Evolutionary conservation across 1,284 basidiomycete species (phyloP), one percentile per base, ranked within the genome.

Genomic region (Ustilago bromivora): DNA sequence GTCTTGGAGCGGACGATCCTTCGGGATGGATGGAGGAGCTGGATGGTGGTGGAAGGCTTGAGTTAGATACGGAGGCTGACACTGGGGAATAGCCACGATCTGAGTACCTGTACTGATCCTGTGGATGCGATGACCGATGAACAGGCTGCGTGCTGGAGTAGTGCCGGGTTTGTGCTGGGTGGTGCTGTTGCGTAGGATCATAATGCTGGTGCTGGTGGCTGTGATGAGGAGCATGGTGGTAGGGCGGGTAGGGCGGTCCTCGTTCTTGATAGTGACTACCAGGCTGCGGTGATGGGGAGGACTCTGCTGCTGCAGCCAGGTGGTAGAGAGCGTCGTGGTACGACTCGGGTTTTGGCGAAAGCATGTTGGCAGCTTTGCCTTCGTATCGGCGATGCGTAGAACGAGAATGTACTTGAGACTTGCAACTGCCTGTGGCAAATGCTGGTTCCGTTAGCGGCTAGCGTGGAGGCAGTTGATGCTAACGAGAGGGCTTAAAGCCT

Each of bases 271-370:
- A 58, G 46, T 73, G 66, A 13, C 23, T 38, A 15, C 35, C 47
- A 2, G 57, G 62, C 36, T 71, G 72, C 2, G 73, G 73, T 7
- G 74, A 76, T 19, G 69, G 69, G 11, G 74, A 76, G 1, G 74
- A 76, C 47, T 71, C 66, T 49, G 74, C 74, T 2, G 74, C 74
- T 19, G 74, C 52, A 15, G 74, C 74, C 9, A 76, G 43, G 32
- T 76, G 74, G 49, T 76, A 76, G 40, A 76, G 69, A n/a, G 69
- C 74, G 52, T 69, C 74, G 43, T 76, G 69, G 59, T 71, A 76
- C 35, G 64, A 46, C 52, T 76, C 73, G 47, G 68, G 68, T 46
- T 76, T 76, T 17, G 66, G 64, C 17, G 67, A 70, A 8, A 60
- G 60, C 72, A 73, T 73, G 38, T 2, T 46, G 47, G 47, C 10